Percentiles rank a stretch among this genome's conserved stretches.
These are phyloP conservation scores for Saposhnikovia divaricata DNA, from an alignment of 129 eudicot genomes.

Conservation along the genomic window DNA sequence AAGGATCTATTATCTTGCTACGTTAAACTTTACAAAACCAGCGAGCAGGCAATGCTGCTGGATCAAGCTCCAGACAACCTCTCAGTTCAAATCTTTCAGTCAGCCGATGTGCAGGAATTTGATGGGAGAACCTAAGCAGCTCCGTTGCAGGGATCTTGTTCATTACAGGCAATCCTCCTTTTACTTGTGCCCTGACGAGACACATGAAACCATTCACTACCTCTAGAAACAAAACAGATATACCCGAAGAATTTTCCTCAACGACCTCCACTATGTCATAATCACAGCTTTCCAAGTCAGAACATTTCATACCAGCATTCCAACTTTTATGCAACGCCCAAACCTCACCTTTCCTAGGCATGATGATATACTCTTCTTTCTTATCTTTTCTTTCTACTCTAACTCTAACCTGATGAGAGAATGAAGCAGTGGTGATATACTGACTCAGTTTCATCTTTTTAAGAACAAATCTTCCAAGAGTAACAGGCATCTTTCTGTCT, in stretches of 20 bases:
- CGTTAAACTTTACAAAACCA: slow-evolving; percentile 5
- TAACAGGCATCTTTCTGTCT: slow-evolving; percentile 35
- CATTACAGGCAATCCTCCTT: neutral
- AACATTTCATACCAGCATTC: slow-evolving; percentile 16
- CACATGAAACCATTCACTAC: slow-evolving; percentile 18
- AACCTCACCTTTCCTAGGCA: slow-evolving; percentile 26
- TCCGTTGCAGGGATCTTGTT: slow-evolving; percentile 12
- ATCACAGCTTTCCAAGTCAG: slow-evolving; percentile 21
- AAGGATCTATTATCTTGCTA: neutral
- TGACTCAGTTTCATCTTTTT: slow-evolving; percentile 22
- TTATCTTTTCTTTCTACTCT: neutral
- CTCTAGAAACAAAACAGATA: slow-evolving; percentile 15
- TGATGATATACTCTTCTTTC: slow-evolving; percentile 15
- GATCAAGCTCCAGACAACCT: slow-evolving; percentile 36
- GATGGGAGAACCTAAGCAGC: slow-evolving; percentile 33
- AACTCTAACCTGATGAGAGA: slow-evolving; percentile 50
- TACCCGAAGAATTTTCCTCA: neutral
- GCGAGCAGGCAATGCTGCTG: slow-evolving; percentile 20
- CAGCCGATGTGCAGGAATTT: slow-evolving; percentile 25
- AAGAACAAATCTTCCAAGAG: slow-evolving; percentile 47
- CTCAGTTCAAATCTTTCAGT: slow-evolving; percentile 23
- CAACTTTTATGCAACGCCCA: slow-evolving; percentile 31
- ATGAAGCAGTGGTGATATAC: slow-evolving; percentile 7
- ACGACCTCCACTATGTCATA: slow-evolving; percentile 31
- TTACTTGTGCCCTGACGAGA: slow-evolving; percentile 18